Conservation (phyloP, 257 asterid genomes). For the Paulownia fortunei region DNA sequence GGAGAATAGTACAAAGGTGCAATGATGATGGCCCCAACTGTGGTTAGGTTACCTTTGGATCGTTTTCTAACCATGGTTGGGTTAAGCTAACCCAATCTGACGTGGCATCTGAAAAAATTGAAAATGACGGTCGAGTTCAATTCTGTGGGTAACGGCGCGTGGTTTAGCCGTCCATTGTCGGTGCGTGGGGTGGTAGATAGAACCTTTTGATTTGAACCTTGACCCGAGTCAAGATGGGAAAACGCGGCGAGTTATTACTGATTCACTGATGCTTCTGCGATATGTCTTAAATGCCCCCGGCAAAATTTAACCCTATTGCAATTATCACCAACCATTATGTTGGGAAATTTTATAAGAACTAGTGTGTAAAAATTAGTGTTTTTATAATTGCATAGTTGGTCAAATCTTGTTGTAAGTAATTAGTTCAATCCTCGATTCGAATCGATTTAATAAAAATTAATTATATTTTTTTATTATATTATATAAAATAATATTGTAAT, state of each 20-base stretch:
- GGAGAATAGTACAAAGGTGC: constrained; percentile 36
- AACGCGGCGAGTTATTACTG: constrained; percentile 20
- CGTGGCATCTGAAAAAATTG: constrained; percentile 26
- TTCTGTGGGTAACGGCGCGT: constrained; percentile 33
- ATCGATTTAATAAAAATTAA: too few relatives aligned
- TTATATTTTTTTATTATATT: too few relatives aligned
- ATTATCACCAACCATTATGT: neutral
- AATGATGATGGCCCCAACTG: constrained; percentile 39
- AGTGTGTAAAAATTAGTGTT: too few relatives aligned
- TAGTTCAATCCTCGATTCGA: too few relatives aligned
- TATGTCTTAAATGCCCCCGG: constrained; percentile 14
- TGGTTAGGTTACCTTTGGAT: constrained; percentile 15
- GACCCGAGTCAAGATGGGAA: constrained; percentile 33
- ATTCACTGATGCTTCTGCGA: neutral
- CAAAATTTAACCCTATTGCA: neutral
- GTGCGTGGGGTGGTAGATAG: constrained; percentile 21
- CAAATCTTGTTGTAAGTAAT: too few relatives aligned
- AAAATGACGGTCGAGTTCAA: constrained; percentile 29
- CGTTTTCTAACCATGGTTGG: constrained; percentile 29
- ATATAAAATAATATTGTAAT: too few relatives aligned
- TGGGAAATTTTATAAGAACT: too few relatives aligned
- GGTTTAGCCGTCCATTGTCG: constrained; percentile 43
- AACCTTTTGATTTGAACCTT: constrained; percentile 17
- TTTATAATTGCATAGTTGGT: too few relatives aligned
- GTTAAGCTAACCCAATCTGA: constrained; percentile 31